Conservation (phyloP, 2,329 filamentous ascomycete species). For the Ustulina deusta region DNA sequence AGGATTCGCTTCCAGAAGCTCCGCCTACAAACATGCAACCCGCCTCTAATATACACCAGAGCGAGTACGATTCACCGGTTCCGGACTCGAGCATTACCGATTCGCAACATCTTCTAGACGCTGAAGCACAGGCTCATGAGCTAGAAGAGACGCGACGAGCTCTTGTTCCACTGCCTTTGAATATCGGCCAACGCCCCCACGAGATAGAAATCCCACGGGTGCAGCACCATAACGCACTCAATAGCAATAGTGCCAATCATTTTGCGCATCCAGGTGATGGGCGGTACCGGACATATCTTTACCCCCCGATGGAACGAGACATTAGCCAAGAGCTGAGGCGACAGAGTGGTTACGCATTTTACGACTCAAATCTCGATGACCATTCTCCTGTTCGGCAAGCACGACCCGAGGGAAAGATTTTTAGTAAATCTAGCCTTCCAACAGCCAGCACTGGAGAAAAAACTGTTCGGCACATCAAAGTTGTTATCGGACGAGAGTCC, state of each 20-base stretch:
- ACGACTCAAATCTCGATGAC: slow-evolving; percentile 34
- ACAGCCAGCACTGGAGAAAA: slow-evolving; percentile 4
- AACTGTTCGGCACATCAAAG: slow-evolving; percentile 38
- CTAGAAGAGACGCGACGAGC: slow-evolving; percentile 32
- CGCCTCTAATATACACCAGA: neutral
- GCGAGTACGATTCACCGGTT: slow-evolving; percentile 26
- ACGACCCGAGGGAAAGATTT: slow-evolving; percentile 26
- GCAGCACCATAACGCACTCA: neutral
- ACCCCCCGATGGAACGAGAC: slow-evolving; percentile 55
- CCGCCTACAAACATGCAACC: slow-evolving; percentile 16
- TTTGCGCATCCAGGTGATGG: slow-evolving; percentile 20
- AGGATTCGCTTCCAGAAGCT: slow-evolving; percentile 21
- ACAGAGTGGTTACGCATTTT: slow-evolving; percentile 45
- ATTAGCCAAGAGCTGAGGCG: slow-evolving; percentile 57
- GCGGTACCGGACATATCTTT: slow-evolving; percentile 23
- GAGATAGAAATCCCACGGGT: neutral
- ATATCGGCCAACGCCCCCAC: slow-evolving; percentile 26
- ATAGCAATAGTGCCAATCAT: neutral
- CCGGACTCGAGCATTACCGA: slow-evolving; percentile 40
- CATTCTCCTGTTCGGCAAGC: neutral
- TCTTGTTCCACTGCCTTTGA: slow-evolving; percentile 42
- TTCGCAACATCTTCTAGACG: slow-evolving; percentile 45
- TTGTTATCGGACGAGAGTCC: slow-evolving; percentile 38
- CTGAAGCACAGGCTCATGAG: slow-evolving; percentile 40
- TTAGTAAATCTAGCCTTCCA: slow-evolving; percentile 25